phyloP scores from a whole-genome alignment of 2,329 filamentous ascomycete genomes.

The Pestalotiopsis sp. region DNA sequence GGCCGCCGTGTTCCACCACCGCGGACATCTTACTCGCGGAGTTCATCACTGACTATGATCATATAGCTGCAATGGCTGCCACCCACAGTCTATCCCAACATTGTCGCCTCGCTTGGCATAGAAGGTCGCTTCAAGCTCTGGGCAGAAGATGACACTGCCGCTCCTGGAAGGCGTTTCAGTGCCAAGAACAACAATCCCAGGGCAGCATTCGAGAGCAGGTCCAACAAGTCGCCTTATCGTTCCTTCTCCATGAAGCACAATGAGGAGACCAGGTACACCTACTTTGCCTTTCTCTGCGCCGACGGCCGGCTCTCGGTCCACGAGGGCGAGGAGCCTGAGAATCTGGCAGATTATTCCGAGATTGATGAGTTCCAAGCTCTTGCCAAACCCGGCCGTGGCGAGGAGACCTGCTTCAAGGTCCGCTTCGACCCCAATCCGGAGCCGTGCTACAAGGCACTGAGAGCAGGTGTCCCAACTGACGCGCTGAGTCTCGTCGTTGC shows the following conservation, averaged over 20 bases:
- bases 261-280: constrained; percentile 78
- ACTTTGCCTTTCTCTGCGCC: constrained; percentile 81
- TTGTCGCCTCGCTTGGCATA: constrained; percentile 85
- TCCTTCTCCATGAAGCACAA: constrained; percentile 86
- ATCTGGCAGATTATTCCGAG: constrained; percentile 73
- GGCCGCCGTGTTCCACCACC: background rate
- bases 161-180: constrained; percentile 81
- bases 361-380: constrained; percentile 79
- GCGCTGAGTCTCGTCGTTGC: constrained; percentile 82
- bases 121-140: constrained; percentile 91
- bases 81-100: constrained; percentile 81
- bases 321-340: constrained; percentile 85
- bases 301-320: constrained; percentile 80
- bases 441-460: constrained; percentile 75
- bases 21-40: background rate
- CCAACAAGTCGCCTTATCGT: constrained; percentile 68
- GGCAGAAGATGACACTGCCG: constrained; percentile 85
- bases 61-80: constrained; percentile 88
- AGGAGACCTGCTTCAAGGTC: constrained; percentile 85
- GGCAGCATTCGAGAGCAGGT: constrained; percentile 58
- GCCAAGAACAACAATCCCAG: constrained; percentile 50
- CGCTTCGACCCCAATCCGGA: constrained; percentile 87
- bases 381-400: constrained; percentile 71
- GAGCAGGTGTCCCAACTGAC: constrained; percentile 80
- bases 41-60: constrained; percentile 12